phyloP scores from a whole-genome alignment of 306 rosid species.

The Castanea sativa region DNA sequence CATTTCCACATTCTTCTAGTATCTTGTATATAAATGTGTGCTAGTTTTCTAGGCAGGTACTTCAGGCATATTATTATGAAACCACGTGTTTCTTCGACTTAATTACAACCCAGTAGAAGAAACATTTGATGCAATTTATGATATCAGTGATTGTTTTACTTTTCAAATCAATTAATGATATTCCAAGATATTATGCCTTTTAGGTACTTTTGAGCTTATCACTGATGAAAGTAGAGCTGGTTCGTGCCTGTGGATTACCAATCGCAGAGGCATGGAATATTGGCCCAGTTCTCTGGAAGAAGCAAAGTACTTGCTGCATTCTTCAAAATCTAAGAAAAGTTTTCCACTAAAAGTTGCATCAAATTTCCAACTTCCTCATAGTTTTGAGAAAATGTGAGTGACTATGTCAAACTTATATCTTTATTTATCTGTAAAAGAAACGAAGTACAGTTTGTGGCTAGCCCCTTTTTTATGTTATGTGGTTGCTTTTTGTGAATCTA shows the following conservation, averaged over 20 bases:
- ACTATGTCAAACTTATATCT: slow-evolving; percentile 12
- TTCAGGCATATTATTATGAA: not conserved
- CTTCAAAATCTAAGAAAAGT: slow-evolving; percentile 39
- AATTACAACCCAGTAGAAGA: not conserved
- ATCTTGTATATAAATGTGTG: not conserved
- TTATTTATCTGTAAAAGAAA: not conserved
- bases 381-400: slow-evolving; percentile 82
- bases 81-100: not conserved
- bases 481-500: not conserved
- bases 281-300: slow-evolving; percentile 85
- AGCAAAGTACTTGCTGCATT: slow-evolving; percentile 47
- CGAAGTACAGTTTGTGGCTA: not conserved
- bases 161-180: slow-evolving; percentile 21
- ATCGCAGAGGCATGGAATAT: slow-evolving; percentile 88
- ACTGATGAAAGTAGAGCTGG: slow-evolving; percentile 89
- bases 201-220: slow-evolving; percentile 89
- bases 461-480: not conserved
- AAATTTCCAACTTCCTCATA: slow-evolving; percentile 56
- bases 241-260: slow-evolving; percentile 88
- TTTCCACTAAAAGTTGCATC: slow-evolving; percentile 43
- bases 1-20: slow-evolving; percentile 15
- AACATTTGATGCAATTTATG: not conserved
- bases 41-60: not conserved
- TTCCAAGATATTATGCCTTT: slow-evolving; percentile 26
- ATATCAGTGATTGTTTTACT: slow-evolving; percentile 3